Conservation (phyloP, 129 eudicot genomes). For the Daucus carota region DNA sequence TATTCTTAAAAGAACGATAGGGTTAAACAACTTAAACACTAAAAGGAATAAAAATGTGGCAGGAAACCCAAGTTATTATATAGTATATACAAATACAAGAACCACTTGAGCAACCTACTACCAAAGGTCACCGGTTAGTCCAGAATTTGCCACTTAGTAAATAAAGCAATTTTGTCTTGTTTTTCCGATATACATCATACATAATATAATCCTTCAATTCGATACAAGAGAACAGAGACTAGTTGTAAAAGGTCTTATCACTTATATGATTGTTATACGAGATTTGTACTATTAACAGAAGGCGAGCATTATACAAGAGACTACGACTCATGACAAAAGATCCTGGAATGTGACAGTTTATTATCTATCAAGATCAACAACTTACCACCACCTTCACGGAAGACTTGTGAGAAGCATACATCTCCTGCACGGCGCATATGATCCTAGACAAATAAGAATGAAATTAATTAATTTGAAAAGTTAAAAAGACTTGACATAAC, state of each 20-base stretch:
- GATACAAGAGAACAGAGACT: too few species aligned
- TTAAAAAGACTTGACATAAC: neutral
- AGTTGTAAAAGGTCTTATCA: neutral
- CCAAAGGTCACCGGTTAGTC: neutral
- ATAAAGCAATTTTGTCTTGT: neutral
- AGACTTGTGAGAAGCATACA: slow-evolving; percentile 91
- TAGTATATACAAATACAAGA: neutral
- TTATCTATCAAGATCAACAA: neutral
- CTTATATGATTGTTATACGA: neutral
- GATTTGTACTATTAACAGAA: neutral
- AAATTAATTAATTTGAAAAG: neutral
- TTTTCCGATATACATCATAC: neutral
- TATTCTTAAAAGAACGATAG: neutral
- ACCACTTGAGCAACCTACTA: neutral
- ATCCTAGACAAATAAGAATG: slow-evolving; percentile 42
- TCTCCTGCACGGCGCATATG: slow-evolving; percentile 99
- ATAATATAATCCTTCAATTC: neutral
- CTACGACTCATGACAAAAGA: neutral
- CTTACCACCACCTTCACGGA: slow-evolving; percentile 85
- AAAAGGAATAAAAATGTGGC: neutral
- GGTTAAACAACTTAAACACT: too few species aligned
- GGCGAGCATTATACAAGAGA: neutral
- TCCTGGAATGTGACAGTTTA: neutral
- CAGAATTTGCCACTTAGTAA: neutral
- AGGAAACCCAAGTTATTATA: neutral